Evolutionary conservation across 306 rosid species (phyloP), one percentile per base, ranked within the genome.

Genomic region (Glycine tomentella): DNA sequence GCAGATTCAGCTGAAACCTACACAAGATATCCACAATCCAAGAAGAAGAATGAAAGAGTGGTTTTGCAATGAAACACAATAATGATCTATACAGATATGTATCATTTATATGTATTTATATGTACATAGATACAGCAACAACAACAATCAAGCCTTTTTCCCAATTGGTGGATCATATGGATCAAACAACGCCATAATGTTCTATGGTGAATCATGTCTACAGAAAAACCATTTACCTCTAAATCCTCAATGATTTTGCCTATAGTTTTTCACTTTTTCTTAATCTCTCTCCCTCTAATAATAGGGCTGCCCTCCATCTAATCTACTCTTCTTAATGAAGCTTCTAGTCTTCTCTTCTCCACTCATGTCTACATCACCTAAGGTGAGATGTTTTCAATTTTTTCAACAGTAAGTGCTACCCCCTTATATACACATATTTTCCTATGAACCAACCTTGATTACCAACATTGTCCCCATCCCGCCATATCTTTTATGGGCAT

Each of bases 1-100:
- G 98, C 99, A 63, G 94, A 90, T 81, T 95, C 99, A 25, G 96
- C 93, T 53, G 98, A 95, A 86, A 95, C 99, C 99, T 95, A 81
- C 17, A 72, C 63, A 63, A 6, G 67, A n/a, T 48, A 75, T 34
- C 36, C 74, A 75, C 20, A 69, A 20, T 76, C 52, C 55, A 40
- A 9, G 20, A 3, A 25, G 44, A 50, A 77, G 58, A 58, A 73
- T 72, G 55, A 72, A 72, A 70, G 31, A 51, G 20, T 1, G 14
- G 57, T 46, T 79, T 80, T 31, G 40, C 65, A 53, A 69, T 1
- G 20, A 33, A 40, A 12, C 66, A 72, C 36, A 33, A 64, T 10
- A 44, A 72, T 64, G 15, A 65, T 72, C 46, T 45, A 7, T 3
- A 69, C 17, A 33, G 63, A 52, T 71, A 77, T 12, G 79, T 65